Evolutionary conservation across 768 basidiomycete species (phyloP).

Genomic region (Boletellus sp.): DNA sequence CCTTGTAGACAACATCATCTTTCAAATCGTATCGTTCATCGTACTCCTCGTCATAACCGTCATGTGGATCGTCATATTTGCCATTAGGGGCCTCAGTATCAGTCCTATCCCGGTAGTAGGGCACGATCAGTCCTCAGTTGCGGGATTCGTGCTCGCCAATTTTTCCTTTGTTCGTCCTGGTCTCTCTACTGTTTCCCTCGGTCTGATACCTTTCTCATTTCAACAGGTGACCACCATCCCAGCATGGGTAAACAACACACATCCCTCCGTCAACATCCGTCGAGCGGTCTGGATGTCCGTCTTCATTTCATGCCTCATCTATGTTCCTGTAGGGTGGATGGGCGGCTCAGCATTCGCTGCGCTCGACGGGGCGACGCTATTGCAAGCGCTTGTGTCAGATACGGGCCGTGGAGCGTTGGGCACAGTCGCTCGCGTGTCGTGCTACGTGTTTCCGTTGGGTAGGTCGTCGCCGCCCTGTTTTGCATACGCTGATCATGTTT

Average conservation of each 20-base stretch:
- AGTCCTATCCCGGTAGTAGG: conserved; percentile 15
- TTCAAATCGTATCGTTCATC: conserved; percentile 22
- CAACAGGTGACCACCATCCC: conserved; percentile 22
- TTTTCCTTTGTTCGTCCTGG: conserved; percentile 21
- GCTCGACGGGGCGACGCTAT: conserved; percentile 8
- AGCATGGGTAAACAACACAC: conserved; percentile 25
- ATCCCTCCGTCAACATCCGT: conserved; percentile 21
- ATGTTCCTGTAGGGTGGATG: conserved; percentile 23
- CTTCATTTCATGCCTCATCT: conserved; percentile 23
- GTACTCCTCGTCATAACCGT: conserved; percentile 18
- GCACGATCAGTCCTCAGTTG: conserved; percentile 17
- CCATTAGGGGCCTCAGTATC: conserved; percentile 7
- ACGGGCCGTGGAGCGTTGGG: conserved; percentile 2
- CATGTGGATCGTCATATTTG: conserved; percentile 17
- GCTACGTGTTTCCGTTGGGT: conserved; percentile 23
- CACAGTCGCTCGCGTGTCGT: conserved; percentile 10
- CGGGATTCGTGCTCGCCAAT: conserved; percentile 22
- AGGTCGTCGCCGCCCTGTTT: not conserved
- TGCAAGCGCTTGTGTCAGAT: conserved; percentile 14
- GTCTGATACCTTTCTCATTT: not conserved
- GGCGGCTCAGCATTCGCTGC: conserved; percentile 16
- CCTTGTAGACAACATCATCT: conserved; percentile 24
- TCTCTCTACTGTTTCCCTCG: not conserved
- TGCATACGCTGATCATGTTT: not conserved
- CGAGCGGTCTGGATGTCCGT: conserved; percentile 20